Percentiles rank a stretch among this genome's conserved stretches.
Evolutionary conservation across 169 alveolate species (phyloP).

Genomic region (Cryptosporidium ryanae): DNA sequence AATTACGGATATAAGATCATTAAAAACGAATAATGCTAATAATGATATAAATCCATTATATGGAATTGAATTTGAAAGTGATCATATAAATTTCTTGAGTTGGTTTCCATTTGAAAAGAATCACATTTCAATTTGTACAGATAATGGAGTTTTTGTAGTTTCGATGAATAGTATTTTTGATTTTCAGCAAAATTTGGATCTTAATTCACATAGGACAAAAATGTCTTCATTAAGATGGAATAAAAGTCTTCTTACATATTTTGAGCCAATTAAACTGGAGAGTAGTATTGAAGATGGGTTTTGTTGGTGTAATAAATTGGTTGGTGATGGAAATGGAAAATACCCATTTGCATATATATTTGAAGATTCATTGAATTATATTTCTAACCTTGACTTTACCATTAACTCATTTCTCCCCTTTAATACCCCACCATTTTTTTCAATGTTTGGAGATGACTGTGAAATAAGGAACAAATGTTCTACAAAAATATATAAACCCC

Average conservation of each 20-base stretch:
- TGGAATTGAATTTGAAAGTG: conserved; percentile 7
- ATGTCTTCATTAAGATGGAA: conserved; percentile 6
- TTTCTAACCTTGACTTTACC: conserved; percentile 14
- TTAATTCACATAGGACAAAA: background rate
- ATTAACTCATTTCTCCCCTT: conserved; percentile 13
- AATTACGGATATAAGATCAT: conserved; percentile 28
- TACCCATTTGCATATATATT: conserved; percentile 18
- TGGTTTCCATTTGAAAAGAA: conserved; percentile 57
- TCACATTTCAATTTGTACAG: conserved; percentile 24
- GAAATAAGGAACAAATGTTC: too few relatives aligned
- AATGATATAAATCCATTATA: background rate
- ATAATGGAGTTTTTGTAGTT: conserved; percentile 8
- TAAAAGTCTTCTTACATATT: background rate
- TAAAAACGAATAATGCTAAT: background rate
- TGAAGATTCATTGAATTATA: conserved; percentile 4
- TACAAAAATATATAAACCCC: background rate
- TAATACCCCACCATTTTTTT: too few relatives aligned
- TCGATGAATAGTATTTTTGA: background rate
- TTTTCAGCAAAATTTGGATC: background rate
- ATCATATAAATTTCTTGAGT: conserved; percentile 9
- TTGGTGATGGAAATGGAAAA: background rate
- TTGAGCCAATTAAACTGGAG: conserved; percentile 9
- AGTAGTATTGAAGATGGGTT: conserved; percentile 14
- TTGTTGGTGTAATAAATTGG: conserved; percentile 37
- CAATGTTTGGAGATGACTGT: too few relatives aligned